Base-by-base conservation (phyloP, 164 flowering plant species). In the Brasenia schreberi region DNA sequence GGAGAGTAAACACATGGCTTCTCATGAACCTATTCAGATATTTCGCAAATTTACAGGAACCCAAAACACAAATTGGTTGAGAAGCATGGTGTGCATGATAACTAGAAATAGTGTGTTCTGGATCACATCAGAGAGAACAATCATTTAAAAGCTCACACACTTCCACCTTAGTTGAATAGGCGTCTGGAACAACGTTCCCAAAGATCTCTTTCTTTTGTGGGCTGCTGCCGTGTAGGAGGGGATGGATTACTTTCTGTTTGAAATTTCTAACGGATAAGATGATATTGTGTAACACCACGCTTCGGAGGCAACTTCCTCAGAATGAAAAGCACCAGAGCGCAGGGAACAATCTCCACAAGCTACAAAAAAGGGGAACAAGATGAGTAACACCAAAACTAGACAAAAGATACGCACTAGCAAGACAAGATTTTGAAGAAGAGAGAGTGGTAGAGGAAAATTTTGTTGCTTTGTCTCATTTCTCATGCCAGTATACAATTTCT, bases 291-390 rank as follows among this genome's bases (percentile, higher is more conserved):
- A 66, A 81, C 81, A 16, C 90, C 87, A 10, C 97, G 90, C 73
- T 87, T 90, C 11, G 98, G 98, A 52, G 98, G 98, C 79, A 93
- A 74, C 80, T 93, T 93, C 77, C 97, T 82, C 81, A 93, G 68
- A 44, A 93, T 86, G 82, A 85, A 90, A 18, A 93, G 89, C 17
- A 90, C 97, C 71, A 90, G 81, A 59, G 85, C 71, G 43, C 96
- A 90, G 7, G 98, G 98, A 42, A 87, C 56, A 66, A 93, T 89
- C 76, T 93, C 98, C 72, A 89, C 96, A 76, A 89, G 73, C 98
- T 89, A 86, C 49, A 42, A 53, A 73, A 11, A 19, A 33, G 4
- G 39, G 39, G 39, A 1, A 33, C 39, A 33, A 33, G 39, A 33
- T 33, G 39, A 33, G 39, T 33, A 33, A 3, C 39, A 33, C 39